Evolutionary conservation across 495 filamentous ascomycete species (phyloP).

Genomic region (Penicillium robsamsonii): DNA sequence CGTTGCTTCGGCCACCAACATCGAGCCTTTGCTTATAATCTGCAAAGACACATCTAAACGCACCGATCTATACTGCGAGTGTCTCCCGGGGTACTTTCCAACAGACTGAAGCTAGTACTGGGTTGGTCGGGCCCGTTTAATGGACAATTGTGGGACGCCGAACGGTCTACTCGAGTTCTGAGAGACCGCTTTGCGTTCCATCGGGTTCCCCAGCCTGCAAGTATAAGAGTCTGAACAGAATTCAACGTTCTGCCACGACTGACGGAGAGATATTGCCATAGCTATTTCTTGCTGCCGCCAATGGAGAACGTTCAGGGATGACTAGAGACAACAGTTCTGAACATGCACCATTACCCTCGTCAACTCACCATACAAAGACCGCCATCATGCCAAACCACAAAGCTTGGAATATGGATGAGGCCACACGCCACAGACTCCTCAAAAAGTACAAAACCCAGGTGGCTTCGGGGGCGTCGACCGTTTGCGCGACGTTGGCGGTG

Average conservation of each 20-base stretch:
- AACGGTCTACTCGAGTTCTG: conserved; percentile 50
- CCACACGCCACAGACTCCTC: conserved; percentile 40
- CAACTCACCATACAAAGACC: conserved; percentile 30
- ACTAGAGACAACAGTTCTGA: conserved; percentile 44
- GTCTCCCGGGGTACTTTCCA: background rate
- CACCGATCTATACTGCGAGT: background rate
- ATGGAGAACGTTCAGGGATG: conserved; percentile 43
- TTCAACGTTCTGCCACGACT: background rate
- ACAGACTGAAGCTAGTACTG: background rate
- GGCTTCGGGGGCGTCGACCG: conserved; percentile 42
- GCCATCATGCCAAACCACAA: conserved; percentile 35
- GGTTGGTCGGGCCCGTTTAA: conserved; percentile 28
- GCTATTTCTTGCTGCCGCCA: conserved; percentile 12
- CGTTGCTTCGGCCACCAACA: conserved; percentile 1
- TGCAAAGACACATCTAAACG: background rate
- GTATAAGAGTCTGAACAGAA: conserved; percentile 10
- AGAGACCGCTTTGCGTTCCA: conserved; percentile 56
- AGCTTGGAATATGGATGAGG: conserved; percentile 42
- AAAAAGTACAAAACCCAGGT: conserved; percentile 50
- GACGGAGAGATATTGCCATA: background rate
- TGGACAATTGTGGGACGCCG: conserved; percentile 51
- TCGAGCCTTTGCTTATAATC: background rate
- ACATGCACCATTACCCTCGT: conserved; percentile 41
- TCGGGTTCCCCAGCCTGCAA: conserved; percentile 49
- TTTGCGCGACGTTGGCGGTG: conserved; percentile 47